These are phyloP conservation scores for Curvularia verruculosa DNA, from an alignment of 2,329 filamentous ascomycete genomes.

Conservation along the genomic window DNA sequence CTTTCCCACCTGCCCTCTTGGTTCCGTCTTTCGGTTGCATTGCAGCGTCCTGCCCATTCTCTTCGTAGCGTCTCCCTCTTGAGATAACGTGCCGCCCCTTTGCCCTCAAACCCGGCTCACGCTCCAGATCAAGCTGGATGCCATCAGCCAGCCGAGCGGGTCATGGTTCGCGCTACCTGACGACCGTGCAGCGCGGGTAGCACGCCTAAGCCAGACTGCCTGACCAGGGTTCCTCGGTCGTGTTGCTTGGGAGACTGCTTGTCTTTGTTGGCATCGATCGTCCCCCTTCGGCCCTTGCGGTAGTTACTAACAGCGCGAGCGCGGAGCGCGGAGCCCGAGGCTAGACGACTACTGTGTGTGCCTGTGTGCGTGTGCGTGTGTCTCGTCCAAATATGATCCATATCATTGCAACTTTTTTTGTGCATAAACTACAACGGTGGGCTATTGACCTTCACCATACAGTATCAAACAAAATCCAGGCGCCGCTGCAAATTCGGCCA, in stretches of 20 bases:
- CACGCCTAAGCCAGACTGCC: constrained; percentile 19
- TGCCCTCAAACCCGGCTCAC: constrained; percentile 13
- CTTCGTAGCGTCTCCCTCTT: constrained; percentile 20
- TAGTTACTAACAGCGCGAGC: neutral
- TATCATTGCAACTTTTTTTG: constrained; percentile 34
- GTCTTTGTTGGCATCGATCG: constrained; percentile 15
- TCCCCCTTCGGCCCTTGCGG: neutral
- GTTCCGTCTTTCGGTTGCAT: constrained; percentile 24
- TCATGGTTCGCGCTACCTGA: constrained; percentile 44
- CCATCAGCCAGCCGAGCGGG: constrained; percentile 30
- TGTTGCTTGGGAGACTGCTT: constrained; percentile 15
- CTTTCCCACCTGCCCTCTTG: constrained; percentile 37
- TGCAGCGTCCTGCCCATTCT: constrained; percentile 16
- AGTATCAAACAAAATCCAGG: constrained; percentile 4
- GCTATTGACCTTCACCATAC: constrained; percentile 21
- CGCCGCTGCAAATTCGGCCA: constrained; percentile 40
- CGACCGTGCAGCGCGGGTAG: constrained; percentile 35
- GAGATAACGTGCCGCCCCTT: constrained; percentile 29
- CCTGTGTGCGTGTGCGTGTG: too few species aligned
- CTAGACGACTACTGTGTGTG: constrained; percentile 4
- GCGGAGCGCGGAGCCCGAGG: neutral
- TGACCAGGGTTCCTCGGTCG: constrained; percentile 4
- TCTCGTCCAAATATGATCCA: neutral
- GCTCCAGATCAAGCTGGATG: constrained; percentile 18
- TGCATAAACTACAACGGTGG: constrained; percentile 46